Evolutionary conservation across 805 yeast species (phyloP).

Genomic region (Zygosaccharomyces bailii): DNA sequence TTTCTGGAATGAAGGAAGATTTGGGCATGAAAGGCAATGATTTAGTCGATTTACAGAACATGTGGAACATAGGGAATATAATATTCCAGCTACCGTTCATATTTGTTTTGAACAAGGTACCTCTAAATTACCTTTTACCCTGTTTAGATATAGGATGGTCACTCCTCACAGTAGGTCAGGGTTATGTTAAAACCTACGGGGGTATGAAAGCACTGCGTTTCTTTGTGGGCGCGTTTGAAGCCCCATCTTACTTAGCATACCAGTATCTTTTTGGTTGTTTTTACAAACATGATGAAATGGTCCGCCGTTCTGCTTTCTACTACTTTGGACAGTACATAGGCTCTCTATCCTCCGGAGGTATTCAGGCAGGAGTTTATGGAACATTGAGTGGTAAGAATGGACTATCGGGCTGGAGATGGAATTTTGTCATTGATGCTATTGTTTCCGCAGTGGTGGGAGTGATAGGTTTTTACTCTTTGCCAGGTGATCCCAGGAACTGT

Average conservation of each 20-base stretch:
- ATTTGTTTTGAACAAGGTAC: neutral
- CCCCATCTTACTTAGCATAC: neutral
- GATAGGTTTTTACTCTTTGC: constrained; percentile 12
- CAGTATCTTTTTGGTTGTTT: neutral
- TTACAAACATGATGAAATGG: neutral
- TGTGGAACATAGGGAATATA: neutral
- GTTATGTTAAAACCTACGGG: too few species aligned
- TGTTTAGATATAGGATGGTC: too few species aligned
- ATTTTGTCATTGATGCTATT: constrained; percentile 54
- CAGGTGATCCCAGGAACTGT: neutral
- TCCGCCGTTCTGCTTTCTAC: too few species aligned
- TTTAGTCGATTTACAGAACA: neutral
- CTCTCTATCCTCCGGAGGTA: neutral
- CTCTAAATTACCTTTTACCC: neutral
- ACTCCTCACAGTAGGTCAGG: too few species aligned
- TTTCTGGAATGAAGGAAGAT: constrained; percentile 57
- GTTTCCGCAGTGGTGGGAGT: constrained; percentile 50
- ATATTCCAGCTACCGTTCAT: neutral
- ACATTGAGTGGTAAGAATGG: constrained; percentile 43
- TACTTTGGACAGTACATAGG: too few species aligned
- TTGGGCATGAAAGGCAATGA: constrained; percentile 32
- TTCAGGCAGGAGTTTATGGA: neutral
- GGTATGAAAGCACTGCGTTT: too few species aligned
- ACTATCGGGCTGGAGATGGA: constrained; percentile 58
- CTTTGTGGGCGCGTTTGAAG: too few species aligned